phyloP scores from a whole-genome alignment of 345 rosid species.

The Moricandia moricandioides region DNA sequence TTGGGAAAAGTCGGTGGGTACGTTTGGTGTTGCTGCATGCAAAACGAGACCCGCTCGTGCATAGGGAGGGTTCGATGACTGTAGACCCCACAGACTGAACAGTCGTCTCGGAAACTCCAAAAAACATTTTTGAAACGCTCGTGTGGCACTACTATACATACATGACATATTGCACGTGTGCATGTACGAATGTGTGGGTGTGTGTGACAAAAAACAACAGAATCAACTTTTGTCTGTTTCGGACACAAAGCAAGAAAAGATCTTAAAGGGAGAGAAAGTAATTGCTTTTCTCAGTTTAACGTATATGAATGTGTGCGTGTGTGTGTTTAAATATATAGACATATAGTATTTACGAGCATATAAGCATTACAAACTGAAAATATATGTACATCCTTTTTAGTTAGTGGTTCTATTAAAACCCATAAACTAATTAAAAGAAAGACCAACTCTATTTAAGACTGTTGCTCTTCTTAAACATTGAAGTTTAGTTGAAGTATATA shows the following conservation, averaged over 20 bases:
- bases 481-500: neutral
- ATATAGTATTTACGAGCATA: neutral
- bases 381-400: no score
- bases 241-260: slow-evolving; percentile 33
- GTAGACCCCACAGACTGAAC: slow-evolving; percentile 15
- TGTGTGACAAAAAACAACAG: slow-evolving; percentile 29
- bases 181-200: slow-evolving; percentile 29
- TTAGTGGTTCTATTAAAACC: no score
- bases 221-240: slow-evolving; percentile 35
- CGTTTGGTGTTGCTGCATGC: slow-evolving; percentile 34
- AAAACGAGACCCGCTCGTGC: slow-evolving; percentile 40
- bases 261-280: slow-evolving; percentile 30
- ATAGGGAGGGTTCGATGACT: slow-evolving; percentile 29
- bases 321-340: neutral
- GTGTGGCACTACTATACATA: slow-evolving; percentile 27
- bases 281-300: slow-evolving; percentile 15
- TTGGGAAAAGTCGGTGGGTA: slow-evolving; percentile 39
- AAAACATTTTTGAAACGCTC: slow-evolving; percentile 40
- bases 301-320: neutral
- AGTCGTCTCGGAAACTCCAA: slow-evolving; percentile 34
- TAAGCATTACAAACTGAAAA: neutral
- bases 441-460: neutral
- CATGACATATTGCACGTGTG: slow-evolving; percentile 35
- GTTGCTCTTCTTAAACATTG: neutral
- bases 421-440: neutral